Conservation (phyloP, 148 eudicot genomes). For the Fagopyrum tataricum region DNA sequence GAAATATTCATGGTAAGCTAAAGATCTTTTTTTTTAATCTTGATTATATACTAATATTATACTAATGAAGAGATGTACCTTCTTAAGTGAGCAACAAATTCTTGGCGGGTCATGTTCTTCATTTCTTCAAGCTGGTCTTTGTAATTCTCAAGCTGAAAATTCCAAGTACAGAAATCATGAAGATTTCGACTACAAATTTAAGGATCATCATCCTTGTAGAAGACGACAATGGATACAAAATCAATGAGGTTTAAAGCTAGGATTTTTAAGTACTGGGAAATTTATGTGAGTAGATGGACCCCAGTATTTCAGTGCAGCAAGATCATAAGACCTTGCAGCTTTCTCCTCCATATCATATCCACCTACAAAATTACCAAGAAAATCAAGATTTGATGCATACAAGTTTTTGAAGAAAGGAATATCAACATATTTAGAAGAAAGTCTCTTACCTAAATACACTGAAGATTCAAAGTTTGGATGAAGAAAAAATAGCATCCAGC, state of each 20-base stretch:
- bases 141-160: constrained; percentile 69
- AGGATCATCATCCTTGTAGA: neutral
- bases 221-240: neutral
- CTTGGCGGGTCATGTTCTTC: constrained; percentile 90
- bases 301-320: constrained; percentile 62
- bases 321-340: constrained; percentile 59
- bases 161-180: too few species aligned
- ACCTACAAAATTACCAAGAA: constrained; percentile 19
- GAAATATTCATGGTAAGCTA: neutral
- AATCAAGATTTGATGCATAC: neutral
- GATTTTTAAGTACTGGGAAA: constrained; percentile 31
- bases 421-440: neutral
- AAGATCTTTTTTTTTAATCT: neutral
- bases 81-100: constrained; percentile 83
- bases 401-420: neutral
- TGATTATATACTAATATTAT: neutral
- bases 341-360: constrained; percentile 64
- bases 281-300: constrained; percentile 52
- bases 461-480: neutral
- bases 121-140: constrained; percentile 63
- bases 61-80: constrained; percentile 25
- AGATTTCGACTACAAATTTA: too few species aligned
- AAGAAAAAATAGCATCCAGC: neutral
- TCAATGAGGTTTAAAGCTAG: constrained; percentile 12
- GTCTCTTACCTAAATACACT: constrained; percentile 12